Evolutionary conservation across 768 basidiomycete species (phyloP), one percentile per base, ranked within the genome.

Genomic region (Amanita exitialis): DNA sequence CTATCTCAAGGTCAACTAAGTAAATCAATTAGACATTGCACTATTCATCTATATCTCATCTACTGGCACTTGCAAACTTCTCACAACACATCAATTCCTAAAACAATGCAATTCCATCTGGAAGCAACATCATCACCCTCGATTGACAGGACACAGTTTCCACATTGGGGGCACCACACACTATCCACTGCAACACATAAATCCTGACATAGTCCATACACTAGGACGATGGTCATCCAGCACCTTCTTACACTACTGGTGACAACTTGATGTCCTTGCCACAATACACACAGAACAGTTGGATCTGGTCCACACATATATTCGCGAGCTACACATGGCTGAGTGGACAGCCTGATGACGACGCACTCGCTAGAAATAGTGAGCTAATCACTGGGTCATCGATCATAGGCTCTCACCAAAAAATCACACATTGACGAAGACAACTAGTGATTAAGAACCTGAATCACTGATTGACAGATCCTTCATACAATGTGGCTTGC

Each of bases 211-310:
- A 0, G 62, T 69, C 10, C 59, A 59, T 4, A 49, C 57, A 0
- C 56, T 62, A 39, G 67, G 65, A 0, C 56, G 61, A 0, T 69
- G 67, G 65, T 54, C 56, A 23, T 63, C 57, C 4, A 28, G 52
- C 41, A 51, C 60, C 4, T 65, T 64, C 32, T n/a, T 62, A 0
- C 38, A 55, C 0, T 64, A 64, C 42, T 64, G 62, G 62, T 35
- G 55, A 4, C 35, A 44, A 4, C 55, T 63, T 1, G 54, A 61
- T 36, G 39, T 25, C 0, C 44, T 58, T 5, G 30, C 54, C 1
- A 47, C 57, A 4, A 32, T 58, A 3, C 47, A 49, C 47, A 49
- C 47, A 8, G 44, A 34, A 25, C 2, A 28, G 7, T 23, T 27
- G 20, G 21, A 44, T 15, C 6, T 21, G 18, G 20, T 9, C 13